Percentiles rank a stretch among this genome's conserved stretches.
phyloP scores from a whole-genome alignment of 768 basidiomycete genomes.

The Postia placenta region DNA sequence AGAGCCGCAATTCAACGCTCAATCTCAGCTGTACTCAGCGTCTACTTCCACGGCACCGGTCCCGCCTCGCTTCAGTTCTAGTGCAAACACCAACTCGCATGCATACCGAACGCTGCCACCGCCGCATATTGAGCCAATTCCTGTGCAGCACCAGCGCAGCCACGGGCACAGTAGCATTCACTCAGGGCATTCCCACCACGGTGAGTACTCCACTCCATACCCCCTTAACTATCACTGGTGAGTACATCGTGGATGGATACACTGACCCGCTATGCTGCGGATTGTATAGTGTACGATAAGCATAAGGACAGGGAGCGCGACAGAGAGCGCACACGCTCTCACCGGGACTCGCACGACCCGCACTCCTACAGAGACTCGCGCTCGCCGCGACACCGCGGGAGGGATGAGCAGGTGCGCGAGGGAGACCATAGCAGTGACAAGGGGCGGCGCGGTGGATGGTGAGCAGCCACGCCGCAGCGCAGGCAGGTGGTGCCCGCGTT shows the following conservation, averaged over 20 bases:
- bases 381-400: neutral
- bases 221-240: too few relatives aligned
- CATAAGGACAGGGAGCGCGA: neutral
- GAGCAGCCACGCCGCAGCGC: neutral
- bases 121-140: neutral
- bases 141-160: neutral
- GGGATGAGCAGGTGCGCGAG: neutral
- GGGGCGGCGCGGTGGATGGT: slow-evolving; percentile 7
- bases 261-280: neutral
- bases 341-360: neutral
- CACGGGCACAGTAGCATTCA: neutral
- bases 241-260: neutral
- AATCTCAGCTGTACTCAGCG: too few relatives aligned
- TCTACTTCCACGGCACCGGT: too few relatives aligned
- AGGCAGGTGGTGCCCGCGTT: neutral
- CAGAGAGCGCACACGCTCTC: neutral
- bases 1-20: too few relatives aligned
- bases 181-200: too few relatives aligned
- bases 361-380: neutral
- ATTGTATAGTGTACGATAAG: neutral
- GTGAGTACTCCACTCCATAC: neutral
- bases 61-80: neutral
- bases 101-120: neutral
- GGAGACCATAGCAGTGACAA: neutral
- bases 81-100: neutral